Percentiles rank a stretch among this genome's conserved stretches.
Conservation (phyloP, 305 asterid genomes). For the Solanum hybrid region DNA sequence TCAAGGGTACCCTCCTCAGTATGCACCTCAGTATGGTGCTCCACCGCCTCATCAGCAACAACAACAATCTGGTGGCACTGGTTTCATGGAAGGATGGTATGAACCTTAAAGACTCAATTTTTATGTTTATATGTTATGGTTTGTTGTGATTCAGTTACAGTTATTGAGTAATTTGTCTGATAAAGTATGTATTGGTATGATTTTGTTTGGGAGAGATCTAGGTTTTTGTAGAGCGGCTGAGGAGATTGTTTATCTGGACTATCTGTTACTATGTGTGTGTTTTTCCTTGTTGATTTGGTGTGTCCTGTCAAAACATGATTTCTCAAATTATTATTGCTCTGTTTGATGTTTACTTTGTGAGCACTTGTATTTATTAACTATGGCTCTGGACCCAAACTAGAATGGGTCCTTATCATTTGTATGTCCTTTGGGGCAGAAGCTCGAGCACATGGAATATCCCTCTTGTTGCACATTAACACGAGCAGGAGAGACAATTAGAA, state of each 20-base stretch:
- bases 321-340: background rate
- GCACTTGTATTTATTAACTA: background rate
- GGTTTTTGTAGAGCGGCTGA: background rate
- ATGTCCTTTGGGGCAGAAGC: background rate
- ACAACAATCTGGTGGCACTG: conserved; percentile 18
- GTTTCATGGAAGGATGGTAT: conserved; percentile 68
- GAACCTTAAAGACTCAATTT: background rate
- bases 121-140: background rate
- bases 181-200: background rate
- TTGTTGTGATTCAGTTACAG: background rate
- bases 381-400: background rate
- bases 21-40: conserved; percentile 47
- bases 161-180: background rate
- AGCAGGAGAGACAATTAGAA: background rate
- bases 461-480: background rate
- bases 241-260: background rate
- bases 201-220: background rate
- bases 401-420: background rate
- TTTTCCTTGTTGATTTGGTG: background rate
- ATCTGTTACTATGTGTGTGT: background rate
- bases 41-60: conserved; percentile 59
- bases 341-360: background rate
- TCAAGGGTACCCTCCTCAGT: conserved; percentile 48
- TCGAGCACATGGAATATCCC: background rate
- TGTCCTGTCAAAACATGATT: background rate